Evolutionary conservation across 2,329 filamentous ascomycete species (phyloP), one percentile per base, ranked within the genome.

Genomic region (Fusarium sp.): DNA sequence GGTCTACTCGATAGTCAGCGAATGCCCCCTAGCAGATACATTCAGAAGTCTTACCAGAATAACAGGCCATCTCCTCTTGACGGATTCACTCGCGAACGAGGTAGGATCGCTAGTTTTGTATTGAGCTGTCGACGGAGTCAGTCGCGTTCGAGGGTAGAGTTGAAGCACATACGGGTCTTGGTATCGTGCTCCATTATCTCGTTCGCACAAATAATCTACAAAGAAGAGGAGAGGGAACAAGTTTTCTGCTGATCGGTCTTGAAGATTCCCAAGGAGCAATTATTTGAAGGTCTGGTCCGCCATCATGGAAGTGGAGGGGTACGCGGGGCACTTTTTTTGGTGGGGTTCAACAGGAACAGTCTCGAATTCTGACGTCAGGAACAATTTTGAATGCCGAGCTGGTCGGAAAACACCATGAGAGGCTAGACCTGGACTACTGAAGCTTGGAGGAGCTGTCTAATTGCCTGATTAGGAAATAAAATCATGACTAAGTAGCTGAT

Each of bases 81-180:
- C 95, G 14, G 96, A 97, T 67, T 91, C 86, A 82, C 91, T 94
- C 58, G 93, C 96, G 80, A 98, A 98, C 52, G 94, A 98, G 45
- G 87, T 93, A 78, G 89, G 89, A 84, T 98, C 95, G 77, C 88
- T 90, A 41, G 94, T 98, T 76, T 86, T 87, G 81, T 92, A 97
- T 69, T 90, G 90, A 51, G 92, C 93, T 97, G 77, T 62, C 33
- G n/a, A 44, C 15, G 60, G 21, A 48, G 71, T 76, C 56, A 77
- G 74, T 60, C 60, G 46, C 19, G 49, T 31, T 41, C 27, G n/a
- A 42, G 25, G 2, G 45, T 27, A 55, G 18, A 35, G 27, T 38
- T 55, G 44, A 15, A 21, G 35, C 16, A 76, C 91, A 79, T 83
- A 94, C 93, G 87, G 52, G 87, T 93, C 82, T 93, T 91, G 14